A percentile compares a stretch with the other conserved stretches of the same genome.
These are phyloP conservation scores for Fomes fomentarius DNA, from an alignment of 1,284 basidiomycete genomes.

Conservation along the genomic window DNA sequence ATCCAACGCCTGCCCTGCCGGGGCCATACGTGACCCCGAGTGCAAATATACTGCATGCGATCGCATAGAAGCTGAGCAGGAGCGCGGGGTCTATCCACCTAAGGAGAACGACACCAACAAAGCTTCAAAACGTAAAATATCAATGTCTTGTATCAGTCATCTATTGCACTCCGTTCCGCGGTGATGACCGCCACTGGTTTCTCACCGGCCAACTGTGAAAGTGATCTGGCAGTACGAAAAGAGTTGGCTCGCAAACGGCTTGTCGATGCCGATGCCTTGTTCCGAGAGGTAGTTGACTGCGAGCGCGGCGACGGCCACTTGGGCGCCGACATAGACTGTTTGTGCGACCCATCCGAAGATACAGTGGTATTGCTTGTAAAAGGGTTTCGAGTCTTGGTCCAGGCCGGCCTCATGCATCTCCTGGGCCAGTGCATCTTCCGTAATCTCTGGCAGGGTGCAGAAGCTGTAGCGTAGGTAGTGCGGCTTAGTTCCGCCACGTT, in stretches of 20 bases:
- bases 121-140: conserved; percentile 39
- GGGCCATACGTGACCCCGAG: conserved; percentile 55
- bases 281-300: conserved; percentile 73
- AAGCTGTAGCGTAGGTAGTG: conserved; percentile 44
- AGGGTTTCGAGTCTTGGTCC: conserved; percentile 52
- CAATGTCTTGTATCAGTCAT: no score
- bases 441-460: conserved; percentile 76
- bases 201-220: conserved; percentile 72
- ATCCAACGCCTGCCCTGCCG: conserved; percentile 61
- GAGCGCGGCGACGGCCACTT: conserved; percentile 75
- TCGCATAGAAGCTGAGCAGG: conserved; percentile 57
- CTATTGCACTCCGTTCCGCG: no score
- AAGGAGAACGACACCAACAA: conserved; percentile 66
- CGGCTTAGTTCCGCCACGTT: neutral
- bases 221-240: conserved; percentile 77
- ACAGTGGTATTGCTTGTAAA: conserved; percentile 74
- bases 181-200: no score
- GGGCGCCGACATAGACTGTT: conserved; percentile 74
- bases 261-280: conserved; percentile 59
- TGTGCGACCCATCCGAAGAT: conserved; percentile 75
- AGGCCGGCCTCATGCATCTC: conserved; percentile 51
- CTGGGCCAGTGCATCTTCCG: conserved; percentile 62
- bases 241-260: conserved; percentile 59
- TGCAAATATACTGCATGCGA: conserved; percentile 55
- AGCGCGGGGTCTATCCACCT: conserved; percentile 69